Conservation (phyloP, 352 stramenopile genomes). For the Globisporangium iwayamae region DNA sequence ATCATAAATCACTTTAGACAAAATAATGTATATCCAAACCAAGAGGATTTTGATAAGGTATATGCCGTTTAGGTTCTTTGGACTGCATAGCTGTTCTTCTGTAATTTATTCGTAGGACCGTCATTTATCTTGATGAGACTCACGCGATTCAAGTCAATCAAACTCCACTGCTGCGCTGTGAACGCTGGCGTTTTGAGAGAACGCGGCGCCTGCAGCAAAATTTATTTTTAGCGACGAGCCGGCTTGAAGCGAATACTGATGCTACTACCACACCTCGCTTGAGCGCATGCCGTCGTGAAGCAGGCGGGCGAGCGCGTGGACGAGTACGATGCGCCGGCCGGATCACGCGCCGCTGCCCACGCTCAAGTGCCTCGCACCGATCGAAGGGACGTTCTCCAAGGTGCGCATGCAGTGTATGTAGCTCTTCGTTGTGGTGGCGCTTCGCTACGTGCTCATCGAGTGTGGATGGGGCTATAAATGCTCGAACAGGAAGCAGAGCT, state of each 20-base stretch:
- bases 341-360: constrained; percentile 13
- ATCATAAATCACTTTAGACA: too few species aligned
- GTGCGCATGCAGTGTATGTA: constrained; percentile 8
- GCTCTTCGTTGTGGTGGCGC: neutral
- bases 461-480: neutral
- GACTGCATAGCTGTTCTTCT: too few species aligned
- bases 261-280: neutral
- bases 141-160: too few species aligned
- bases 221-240: neutral
- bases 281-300: neutral
- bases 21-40: too few species aligned
- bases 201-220: neutral
- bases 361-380: constrained; percentile 33
- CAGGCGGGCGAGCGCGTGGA: neutral
- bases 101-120: too few species aligned
- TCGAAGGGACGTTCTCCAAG: constrained; percentile 32
- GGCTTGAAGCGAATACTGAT: neutral
- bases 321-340: neutral
- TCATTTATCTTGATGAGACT: too few species aligned
- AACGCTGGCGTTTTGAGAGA: too few species aligned
- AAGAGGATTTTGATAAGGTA: too few species aligned
- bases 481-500: constrained; percentile 35
- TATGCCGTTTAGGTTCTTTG: too few species aligned
- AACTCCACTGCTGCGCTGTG: too few species aligned
- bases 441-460: too few species aligned